Evolutionary conservation across 1,284 basidiomycete species (phyloP).

Genomic region (Rhodotorula sp.): DNA sequence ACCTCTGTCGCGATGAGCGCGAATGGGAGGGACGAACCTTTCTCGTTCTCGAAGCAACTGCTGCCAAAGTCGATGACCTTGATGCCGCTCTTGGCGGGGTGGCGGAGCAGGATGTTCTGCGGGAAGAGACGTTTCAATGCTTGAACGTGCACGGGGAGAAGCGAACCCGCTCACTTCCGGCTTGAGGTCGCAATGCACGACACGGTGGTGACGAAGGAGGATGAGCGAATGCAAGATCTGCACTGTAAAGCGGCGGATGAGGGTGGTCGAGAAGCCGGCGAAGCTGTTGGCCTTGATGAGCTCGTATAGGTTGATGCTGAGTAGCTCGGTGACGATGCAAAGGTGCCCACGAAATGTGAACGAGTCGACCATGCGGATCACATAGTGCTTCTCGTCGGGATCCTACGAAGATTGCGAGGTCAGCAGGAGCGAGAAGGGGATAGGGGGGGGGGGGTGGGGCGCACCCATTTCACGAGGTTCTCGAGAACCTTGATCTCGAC

Average conservation of each 20-base stretch:
- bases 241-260: constrained; percentile 93
- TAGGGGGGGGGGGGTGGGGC: constrained; percentile 43
- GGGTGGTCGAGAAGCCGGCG: constrained; percentile 87
- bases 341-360: constrained; percentile 98
- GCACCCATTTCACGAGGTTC: constrained; percentile 91
- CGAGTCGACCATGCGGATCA: constrained; percentile 97
- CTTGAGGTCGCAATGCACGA: constrained; percentile 99
- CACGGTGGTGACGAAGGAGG: constrained; percentile 91
- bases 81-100: constrained; percentile 93
- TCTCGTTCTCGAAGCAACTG: constrained; percentile 97
- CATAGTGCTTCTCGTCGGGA: constrained; percentile 90
- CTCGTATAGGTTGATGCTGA: constrained; percentile 99
- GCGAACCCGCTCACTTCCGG: constrained; percentile 67
- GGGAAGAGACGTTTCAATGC: background rate
- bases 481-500: constrained; percentile 99
- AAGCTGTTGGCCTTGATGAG: constrained; percentile 99
- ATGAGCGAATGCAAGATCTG: constrained; percentile 91
- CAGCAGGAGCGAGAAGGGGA: background rate
- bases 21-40: constrained; percentile 61
- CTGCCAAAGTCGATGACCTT: constrained; percentile 99
- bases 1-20: background rate
- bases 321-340: constrained; percentile 96
- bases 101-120: constrained; percentile 89
- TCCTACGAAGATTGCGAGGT: constrained; percentile 60
- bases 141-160: background rate